Percentiles rank a stretch among this genome's conserved stretches.
phyloP scores from a whole-genome alignment of 2,329 filamentous ascomycete species.

The Pseudonectria buxi region DNA sequence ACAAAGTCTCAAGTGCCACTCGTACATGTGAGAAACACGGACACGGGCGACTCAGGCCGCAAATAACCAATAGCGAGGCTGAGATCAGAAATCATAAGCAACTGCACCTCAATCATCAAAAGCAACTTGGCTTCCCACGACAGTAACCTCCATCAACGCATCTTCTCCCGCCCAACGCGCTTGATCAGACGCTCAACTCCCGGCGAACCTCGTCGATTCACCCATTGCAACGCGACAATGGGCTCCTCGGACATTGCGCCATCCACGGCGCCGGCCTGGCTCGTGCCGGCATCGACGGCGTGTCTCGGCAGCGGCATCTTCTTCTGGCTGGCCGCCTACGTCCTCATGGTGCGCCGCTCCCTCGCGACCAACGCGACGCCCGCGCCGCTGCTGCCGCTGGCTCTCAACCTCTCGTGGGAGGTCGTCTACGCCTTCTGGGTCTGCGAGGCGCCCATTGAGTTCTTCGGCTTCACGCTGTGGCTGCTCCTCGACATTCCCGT shows the following conservation, averaged over 20 bases:
- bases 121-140: too few relatives aligned
- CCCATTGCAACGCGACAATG: constrained; percentile 21
- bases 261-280: constrained; percentile 28
- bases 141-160: too few relatives aligned
- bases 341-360: constrained; percentile 40
- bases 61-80: too few relatives aligned
- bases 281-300: constrained; percentile 28
- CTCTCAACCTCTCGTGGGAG: constrained; percentile 47
- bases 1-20: too few relatives aligned
- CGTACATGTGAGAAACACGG: too few relatives aligned
- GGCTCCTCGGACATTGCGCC: constrained; percentile 34
- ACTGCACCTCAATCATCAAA: too few relatives aligned
- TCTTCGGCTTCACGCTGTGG: constrained; percentile 39
- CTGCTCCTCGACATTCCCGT: constrained; percentile 42
- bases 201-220: too few relatives aligned
- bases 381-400: constrained; percentile 42
- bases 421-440: constrained; percentile 42
- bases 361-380: constrained; percentile 41
- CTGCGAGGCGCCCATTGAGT: constrained; percentile 36
- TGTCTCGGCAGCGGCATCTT: constrained; percentile 31
- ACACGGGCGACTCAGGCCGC: too few relatives aligned
- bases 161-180: too few relatives aligned
- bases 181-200: too few relatives aligned
- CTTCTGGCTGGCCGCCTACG: constrained; percentile 38
- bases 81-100: too few relatives aligned